These are phyloP conservation scores for Fusarium nygamai DNA, from an alignment of 2,329 filamentous ascomycete species.

Conservation along the genomic window DNA sequence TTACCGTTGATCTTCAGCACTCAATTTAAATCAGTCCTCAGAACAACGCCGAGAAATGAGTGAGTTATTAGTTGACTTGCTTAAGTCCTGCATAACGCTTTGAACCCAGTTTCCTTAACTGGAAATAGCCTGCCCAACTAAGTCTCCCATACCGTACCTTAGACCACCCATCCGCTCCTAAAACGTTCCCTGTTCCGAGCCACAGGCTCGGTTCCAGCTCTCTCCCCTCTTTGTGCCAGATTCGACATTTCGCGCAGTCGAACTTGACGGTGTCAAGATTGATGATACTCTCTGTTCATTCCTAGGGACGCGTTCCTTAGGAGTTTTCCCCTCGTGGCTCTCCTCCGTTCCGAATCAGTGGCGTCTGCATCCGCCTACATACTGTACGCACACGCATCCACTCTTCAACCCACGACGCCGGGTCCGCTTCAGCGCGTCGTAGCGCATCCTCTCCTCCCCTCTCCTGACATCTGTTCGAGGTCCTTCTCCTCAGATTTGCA, in stretches of 20 bases:
- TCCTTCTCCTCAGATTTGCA: conserved; percentile 29
- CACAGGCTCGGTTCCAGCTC: conserved; percentile 27
- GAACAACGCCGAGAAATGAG: conserved; percentile 29
- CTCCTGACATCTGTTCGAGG: conserved; percentile 21
- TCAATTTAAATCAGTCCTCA: conserved; percentile 30
- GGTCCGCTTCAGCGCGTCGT: conserved; percentile 18
- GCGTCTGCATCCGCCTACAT: background rate
- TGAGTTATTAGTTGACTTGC: conserved; percentile 14
- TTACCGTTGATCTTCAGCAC: conserved; percentile 26
- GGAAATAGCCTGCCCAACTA: conserved; percentile 34
- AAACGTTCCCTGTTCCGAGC: conserved; percentile 32
- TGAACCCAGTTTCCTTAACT: conserved; percentile 38
- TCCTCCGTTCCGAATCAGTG: background rate
- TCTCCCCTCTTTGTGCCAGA: conserved; percentile 29
- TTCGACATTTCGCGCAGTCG: conserved; percentile 31
- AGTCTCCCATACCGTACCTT: conserved; percentile 24
- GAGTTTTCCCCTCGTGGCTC: background rate
- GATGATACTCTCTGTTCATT: conserved; percentile 30
- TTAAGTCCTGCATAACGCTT: conserved; percentile 25
- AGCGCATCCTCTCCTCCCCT: conserved; percentile 24
- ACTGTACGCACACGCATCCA: conserved; percentile 8
- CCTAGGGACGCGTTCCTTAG: conserved; percentile 5
- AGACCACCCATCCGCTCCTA: conserved; percentile 27
- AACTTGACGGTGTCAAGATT: conserved; percentile 15
- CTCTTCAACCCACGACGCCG: conserved; percentile 19